These are phyloP conservation scores for Chalara sp. DNA, from an alignment of 2,329 filamentous ascomycete species.

Conservation along the genomic window DNA sequence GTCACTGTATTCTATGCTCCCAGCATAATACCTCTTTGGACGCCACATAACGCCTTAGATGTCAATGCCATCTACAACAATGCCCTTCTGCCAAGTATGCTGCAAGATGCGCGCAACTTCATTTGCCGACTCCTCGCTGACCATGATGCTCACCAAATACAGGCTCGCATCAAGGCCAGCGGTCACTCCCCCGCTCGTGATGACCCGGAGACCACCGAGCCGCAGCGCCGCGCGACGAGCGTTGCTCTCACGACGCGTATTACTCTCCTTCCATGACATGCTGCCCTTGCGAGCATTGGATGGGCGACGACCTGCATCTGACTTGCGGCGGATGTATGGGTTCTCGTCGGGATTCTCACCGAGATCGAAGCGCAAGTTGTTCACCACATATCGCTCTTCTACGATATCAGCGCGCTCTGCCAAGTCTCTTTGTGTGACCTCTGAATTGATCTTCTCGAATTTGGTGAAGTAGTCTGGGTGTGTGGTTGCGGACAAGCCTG, in stretches of 20 bases:
- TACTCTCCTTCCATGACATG: slow-evolving; percentile 71
- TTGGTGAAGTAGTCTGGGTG: slow-evolving; percentile 75
- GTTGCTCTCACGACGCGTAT: slow-evolving; percentile 71
- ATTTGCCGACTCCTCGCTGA: slow-evolving; percentile 67
- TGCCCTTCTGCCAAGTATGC: slow-evolving; percentile 80
- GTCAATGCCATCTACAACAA: slow-evolving; percentile 78
- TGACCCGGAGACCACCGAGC: slow-evolving; percentile 57
- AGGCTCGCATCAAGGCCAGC: slow-evolving; percentile 77
- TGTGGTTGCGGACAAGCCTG: not conserved
- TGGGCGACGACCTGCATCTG: slow-evolving; percentile 55
- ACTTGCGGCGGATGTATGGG: slow-evolving; percentile 73
- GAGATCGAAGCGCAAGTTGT: slow-evolving; percentile 83
- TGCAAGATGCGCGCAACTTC: slow-evolving; percentile 72
- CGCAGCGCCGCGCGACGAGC: slow-evolving; percentile 62
- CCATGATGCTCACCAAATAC: slow-evolving; percentile 79
- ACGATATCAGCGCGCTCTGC: slow-evolving; percentile 76
- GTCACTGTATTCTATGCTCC: not conserved
- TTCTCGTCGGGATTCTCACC: slow-evolving; percentile 69
- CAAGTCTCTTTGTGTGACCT: slow-evolving; percentile 61
- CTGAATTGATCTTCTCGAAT: slow-evolving; percentile 75
- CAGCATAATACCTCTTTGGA: not conserved
- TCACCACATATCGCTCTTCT: slow-evolving; percentile 81
- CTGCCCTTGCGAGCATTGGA: slow-evolving; percentile 71
- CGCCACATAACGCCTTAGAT: slow-evolving; percentile 45
- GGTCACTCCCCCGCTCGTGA: slow-evolving; percentile 73